Conservation (phyloP, 306 rosid species). For the Medicago arabica region DNA sequence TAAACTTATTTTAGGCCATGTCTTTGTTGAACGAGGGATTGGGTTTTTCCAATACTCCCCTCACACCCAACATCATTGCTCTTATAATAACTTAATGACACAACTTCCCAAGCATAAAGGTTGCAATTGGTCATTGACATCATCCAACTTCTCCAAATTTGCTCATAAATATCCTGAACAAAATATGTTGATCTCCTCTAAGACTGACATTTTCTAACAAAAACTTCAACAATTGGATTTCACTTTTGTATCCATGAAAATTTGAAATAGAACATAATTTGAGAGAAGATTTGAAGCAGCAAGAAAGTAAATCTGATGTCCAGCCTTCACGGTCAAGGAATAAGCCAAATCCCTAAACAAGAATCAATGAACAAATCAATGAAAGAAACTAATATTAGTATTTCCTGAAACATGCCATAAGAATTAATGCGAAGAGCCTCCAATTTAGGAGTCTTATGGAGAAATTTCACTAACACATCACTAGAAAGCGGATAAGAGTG, state of each 20-base stretch:
- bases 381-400: no score
- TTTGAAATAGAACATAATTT: background rate
- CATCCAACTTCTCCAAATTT: slow-evolving; percentile 8
- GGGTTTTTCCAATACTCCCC: no score
- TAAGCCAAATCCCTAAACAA: background rate
- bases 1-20: no score
- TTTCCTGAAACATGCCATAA: background rate
- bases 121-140: slow-evolving; percentile 6
- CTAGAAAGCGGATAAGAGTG: no score
- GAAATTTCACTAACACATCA: slow-evolving; percentile 29
- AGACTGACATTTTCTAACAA: background rate
- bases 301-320: background rate
- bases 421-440: slow-evolving; percentile 8
- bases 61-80: no score
- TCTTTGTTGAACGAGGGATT: no score
- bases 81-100: slow-evolving; percentile 1
- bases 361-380: background rate
- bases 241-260: background rate
- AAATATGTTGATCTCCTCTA: slow-evolving; percentile 13
- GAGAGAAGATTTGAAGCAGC: background rate
- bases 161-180: background rate
- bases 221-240: background rate
- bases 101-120: background rate
- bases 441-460: slow-evolving; percentile 32
- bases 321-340: background rate